Conservation (phyloP, 306 rosid genomes). For the Gillenia trifoliata region DNA sequence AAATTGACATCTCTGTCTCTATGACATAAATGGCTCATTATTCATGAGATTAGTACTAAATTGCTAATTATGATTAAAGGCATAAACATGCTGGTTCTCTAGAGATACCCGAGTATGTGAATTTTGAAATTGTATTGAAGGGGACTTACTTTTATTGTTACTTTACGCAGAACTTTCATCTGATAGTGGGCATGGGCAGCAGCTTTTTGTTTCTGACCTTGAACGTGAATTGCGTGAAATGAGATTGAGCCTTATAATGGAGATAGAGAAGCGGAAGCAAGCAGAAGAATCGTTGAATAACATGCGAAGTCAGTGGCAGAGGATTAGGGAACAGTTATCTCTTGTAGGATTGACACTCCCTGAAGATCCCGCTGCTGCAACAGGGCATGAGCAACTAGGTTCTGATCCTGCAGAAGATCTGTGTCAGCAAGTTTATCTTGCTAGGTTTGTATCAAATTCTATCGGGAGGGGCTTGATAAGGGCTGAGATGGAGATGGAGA, state of each 20-base stretch:
- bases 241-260: slow-evolving; percentile 63
- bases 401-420: slow-evolving; percentile 61
- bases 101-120: background rate
- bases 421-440: slow-evolving; percentile 71
- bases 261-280: slow-evolving; percentile 83
- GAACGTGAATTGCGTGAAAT: slow-evolving; percentile 73
- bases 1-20: background rate
- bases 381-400: slow-evolving; percentile 39
- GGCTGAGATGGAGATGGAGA: slow-evolving; percentile 82
- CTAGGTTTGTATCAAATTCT: slow-evolving; percentile 69
- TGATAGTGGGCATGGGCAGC: slow-evolving; percentile 44
- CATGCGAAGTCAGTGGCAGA: slow-evolving; percentile 66
- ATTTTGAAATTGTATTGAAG: background rate
- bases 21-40: background rate
- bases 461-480: slow-evolving; percentile 76
- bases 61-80: background rate
- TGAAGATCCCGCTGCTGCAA: slow-evolving; percentile 34
- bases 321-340: slow-evolving; percentile 57
- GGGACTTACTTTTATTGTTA: slow-evolving; percentile 20
- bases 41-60: background rate
- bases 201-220: slow-evolving; percentile 26
- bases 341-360: slow-evolving; percentile 67
- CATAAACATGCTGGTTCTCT: background rate
- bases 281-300: slow-evolving; percentile 66
- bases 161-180: slow-evolving; percentile 62